A percentile compares a stretch with the other conserved stretches of the same genome.
Evolutionary conservation across 2,329 filamentous ascomycete genomes (phyloP).

Genomic region (Gliomastix tumulicola): DNA sequence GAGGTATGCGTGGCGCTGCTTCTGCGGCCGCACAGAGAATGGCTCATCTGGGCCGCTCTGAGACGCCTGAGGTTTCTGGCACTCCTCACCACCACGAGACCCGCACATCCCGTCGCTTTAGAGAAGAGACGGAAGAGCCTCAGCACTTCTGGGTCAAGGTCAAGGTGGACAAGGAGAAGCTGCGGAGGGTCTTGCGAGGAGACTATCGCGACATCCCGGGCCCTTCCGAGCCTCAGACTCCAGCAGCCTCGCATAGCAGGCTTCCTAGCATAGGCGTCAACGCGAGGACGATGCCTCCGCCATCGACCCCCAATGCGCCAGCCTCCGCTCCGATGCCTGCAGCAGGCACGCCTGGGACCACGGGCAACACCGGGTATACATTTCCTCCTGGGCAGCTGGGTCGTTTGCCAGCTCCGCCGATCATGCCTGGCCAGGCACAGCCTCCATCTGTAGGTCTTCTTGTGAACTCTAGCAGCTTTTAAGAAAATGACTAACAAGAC

Average conservation of each 20-base stretch:
- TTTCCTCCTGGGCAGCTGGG: slow-evolving; percentile 52
- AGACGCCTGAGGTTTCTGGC: slow-evolving; percentile 73
- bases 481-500: slow-evolving; percentile 8
- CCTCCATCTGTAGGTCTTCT: slow-evolving; percentile 52
- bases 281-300: slow-evolving; percentile 24
- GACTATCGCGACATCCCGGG: slow-evolving; percentile 30
- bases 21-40: slow-evolving; percentile 82
- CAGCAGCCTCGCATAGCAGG: slow-evolving; percentile 18
- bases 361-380: slow-evolving; percentile 20
- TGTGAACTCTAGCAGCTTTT: too few relatives aligned
- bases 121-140: slow-evolving; percentile 76
- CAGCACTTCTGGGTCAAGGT: slow-evolving; percentile 68
- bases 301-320: too few relatives aligned
- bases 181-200: slow-evolving; percentile 59
- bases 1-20: slow-evolving; percentile 84
- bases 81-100: slow-evolving; percentile 62
- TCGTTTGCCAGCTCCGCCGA: slow-evolving; percentile 60
- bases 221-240: slow-evolving; percentile 26
- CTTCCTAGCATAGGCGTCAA: slow-evolving; percentile 19
- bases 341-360: slow-evolving; percentile 20
- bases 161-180: slow-evolving; percentile 63
- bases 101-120: slow-evolving; percentile 55
- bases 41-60: slow-evolving; percentile 73
- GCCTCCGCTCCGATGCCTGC: slow-evolving; percentile 32
- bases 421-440: slow-evolving; percentile 45